Evolutionary conservation across 2,329 filamentous ascomycete species (phyloP).

Genomic region (Fusarium vanettenii): DNA sequence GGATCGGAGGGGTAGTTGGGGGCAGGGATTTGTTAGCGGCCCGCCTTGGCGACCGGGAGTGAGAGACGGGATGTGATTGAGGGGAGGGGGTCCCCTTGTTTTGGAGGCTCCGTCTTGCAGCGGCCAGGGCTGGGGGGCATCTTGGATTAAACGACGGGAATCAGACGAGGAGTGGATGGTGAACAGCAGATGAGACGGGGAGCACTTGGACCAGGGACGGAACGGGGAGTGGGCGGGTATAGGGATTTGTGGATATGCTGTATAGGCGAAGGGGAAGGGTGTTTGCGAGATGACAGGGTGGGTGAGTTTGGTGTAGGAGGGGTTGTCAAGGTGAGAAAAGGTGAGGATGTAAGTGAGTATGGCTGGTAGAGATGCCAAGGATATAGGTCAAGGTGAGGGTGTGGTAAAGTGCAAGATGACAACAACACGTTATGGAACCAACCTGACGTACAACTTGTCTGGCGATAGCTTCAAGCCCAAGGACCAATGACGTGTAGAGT

Average conservation of each 20-base stretch:
- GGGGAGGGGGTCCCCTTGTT: neutral
- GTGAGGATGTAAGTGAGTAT: neutral
- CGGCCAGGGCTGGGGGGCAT: neutral
- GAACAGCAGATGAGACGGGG: conserved; percentile 18
- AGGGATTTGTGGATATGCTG: conserved; percentile 1
- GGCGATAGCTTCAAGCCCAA: neutral
- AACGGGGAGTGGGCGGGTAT: conserved; percentile 5
- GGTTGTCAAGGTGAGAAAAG: neutral
- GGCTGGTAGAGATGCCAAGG: neutral
- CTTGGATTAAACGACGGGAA: neutral
- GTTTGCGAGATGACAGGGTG: neutral
- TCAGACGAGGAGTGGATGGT: conserved; percentile 28
- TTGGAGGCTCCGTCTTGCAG: neutral
- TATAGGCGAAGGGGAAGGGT: neutral
- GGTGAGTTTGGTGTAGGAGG: neutral
- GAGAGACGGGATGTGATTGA: conserved; percentile 1
- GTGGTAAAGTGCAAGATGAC: neutral
- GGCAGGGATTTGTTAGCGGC: conserved; percentile 2
- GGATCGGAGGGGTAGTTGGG: neutral
- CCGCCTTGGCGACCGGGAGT: neutral
- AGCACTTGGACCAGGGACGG: conserved; percentile 2
- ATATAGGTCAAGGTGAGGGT: neutral
- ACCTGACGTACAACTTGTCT: neutral
- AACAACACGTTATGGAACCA: neutral
- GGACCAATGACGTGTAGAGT: neutral